phyloP scores from a whole-genome alignment of 2,329 filamentous ascomycete genomes.

The Trichoderma sp. region DNA sequence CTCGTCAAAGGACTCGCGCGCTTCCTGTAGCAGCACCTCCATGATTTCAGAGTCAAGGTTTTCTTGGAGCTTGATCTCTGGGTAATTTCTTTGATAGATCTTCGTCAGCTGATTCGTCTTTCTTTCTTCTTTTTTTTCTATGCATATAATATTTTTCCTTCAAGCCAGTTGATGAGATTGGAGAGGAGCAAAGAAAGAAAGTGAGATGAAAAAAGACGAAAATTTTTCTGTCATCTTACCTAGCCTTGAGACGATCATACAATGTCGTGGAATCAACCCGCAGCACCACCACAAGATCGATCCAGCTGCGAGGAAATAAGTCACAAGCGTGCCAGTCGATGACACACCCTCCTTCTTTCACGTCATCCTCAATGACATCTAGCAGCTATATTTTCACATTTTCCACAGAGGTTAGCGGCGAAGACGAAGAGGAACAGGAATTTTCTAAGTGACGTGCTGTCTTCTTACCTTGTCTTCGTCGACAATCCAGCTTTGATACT shows the following conservation, averaged over 20 bases:
- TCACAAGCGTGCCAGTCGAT: conserved; percentile 99
- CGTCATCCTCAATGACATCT: conserved; percentile 84
- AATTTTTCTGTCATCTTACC: conserved; percentile 51
- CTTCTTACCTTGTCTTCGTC: conserved; percentile 86
- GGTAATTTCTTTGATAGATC: conserved; percentile 67
- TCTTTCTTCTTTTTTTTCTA: neutral
- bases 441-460: neutral
- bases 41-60: conserved; percentile 98
- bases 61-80: conserved; percentile 87
- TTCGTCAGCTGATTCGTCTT: neutral
- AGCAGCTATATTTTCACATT: conserved; percentile 61
- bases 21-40: conserved; percentile 90
- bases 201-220: neutral
- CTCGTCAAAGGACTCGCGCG: conserved; percentile 80
- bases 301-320: conserved; percentile 88
- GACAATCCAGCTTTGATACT: conserved; percentile 86
- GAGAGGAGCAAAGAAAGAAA: neutral
- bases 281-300: conserved; percentile 92
- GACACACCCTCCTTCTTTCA: conserved; percentile 78
- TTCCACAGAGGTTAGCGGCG: neutral
- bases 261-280: conserved; percentile 77
- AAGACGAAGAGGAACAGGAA: neutral
- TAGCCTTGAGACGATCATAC: conserved; percentile 79
- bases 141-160: neutral
- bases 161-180: neutral